A percentile compares a stretch with the other conserved stretches of the same genome.
phyloP scores from a whole-genome alignment of 169 alveolate genomes.

The Plasmodium reichenowi region DNA sequence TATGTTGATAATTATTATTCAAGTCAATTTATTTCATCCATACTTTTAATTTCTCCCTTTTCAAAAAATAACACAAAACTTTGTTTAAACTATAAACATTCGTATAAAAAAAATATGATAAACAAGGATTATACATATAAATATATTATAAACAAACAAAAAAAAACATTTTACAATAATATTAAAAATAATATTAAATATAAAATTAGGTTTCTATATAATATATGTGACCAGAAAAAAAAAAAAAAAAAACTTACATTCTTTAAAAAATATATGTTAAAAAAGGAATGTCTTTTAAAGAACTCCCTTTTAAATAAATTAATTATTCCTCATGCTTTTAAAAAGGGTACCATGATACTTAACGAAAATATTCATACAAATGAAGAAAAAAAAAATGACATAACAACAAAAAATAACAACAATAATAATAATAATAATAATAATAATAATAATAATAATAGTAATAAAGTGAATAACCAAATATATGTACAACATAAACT shows the following conservation, averaged over 20 bases:
- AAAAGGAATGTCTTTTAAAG: background rate
- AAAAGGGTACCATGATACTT: no score
- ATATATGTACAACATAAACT: no score
- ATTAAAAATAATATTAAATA: no score
- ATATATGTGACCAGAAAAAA: background rate
- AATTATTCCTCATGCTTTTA: no score
- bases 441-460: no score
- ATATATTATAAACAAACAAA: background rate
- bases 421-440: no score
- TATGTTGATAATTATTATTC: constrained; percentile 14
- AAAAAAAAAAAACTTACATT: background rate
- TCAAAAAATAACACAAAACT: constrained; percentile 27
- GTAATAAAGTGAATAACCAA: no score
- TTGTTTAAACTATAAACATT: background rate
- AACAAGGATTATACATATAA: background rate
- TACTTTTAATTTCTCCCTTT: constrained; percentile 14
- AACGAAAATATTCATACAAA: no score
- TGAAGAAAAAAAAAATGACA: no score
- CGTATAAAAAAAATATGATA: background rate
- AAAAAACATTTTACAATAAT: background rate
- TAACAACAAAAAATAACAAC: no score
- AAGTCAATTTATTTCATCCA: constrained; percentile 47
- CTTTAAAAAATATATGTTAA: background rate
- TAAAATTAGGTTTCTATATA: background rate
- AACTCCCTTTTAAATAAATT: background rate